Evolutionary conservation across 345 rosid genomes (phyloP).

Genomic region (Moricandia moricandioides): DNA sequence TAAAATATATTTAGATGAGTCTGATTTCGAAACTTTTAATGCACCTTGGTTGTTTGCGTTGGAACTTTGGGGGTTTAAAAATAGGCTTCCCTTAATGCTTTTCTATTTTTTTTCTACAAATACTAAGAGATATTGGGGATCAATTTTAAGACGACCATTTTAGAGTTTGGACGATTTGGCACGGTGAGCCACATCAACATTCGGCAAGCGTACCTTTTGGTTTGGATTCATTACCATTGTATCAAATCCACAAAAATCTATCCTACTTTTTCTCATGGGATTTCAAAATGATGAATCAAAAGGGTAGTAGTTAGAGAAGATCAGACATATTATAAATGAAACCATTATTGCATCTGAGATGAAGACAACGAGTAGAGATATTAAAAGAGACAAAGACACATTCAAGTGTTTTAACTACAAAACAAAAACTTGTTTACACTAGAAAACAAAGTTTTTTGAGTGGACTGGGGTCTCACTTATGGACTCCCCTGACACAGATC

Average conservation of each 20-base stretch:
- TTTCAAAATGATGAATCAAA: constrained; percentile 18
- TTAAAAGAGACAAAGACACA: not conserved
- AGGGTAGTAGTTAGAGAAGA: constrained; percentile 16
- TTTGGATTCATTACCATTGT: not conserved
- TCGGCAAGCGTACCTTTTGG: not conserved
- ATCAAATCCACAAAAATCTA: not conserved
- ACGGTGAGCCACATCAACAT: not conserved
- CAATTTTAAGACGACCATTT: not conserved
- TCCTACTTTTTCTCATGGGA: not conserved
- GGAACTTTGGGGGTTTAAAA: not conserved
- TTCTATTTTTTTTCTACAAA: not conserved
- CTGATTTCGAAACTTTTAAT: not conserved
- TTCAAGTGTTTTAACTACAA: constrained; percentile 10
- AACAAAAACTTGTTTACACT: constrained; percentile 8
- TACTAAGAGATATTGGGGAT: not conserved
- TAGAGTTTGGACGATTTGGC: not conserved
- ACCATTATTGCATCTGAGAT: constrained; percentile 23
- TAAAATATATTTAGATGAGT: not conserved
- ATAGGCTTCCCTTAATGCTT: not conserved
- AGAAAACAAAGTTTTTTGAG: not conserved
- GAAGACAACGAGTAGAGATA: not conserved
- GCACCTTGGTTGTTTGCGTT: not conserved
- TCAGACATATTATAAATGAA: constrained; percentile 23
- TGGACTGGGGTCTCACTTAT: constrained; percentile 18
- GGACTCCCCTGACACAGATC: constrained; percentile 29